Base-by-base conservation (phyloP, 2,329 filamentous ascomycete genomes). In the Fusarium redolens region DNA sequence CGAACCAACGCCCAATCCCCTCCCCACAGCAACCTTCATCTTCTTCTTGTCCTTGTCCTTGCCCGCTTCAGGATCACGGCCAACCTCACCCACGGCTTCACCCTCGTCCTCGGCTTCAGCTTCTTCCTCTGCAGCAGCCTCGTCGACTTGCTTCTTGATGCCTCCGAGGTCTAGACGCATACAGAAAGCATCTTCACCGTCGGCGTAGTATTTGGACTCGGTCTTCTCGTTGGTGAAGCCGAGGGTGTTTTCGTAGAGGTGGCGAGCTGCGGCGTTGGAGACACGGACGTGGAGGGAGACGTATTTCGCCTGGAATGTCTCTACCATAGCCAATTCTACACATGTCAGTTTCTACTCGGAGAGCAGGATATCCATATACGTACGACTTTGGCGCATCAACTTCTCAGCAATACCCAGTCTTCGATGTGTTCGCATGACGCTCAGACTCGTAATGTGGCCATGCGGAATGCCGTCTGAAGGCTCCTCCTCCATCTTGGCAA, bases 401-500 rank as follows among this genome's bases (percentile, higher is more conserved):
- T 97, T 97, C 88, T 99, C 96, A 12, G 96, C 96, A 75, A 99
- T 93, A 0, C 96, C 96, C 67, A 99, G 83, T 61, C 96, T 85
- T 66, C 96, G 87, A 84, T 99, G 96, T 75, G 96, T 99, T 74
- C 96, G 88, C 96, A 98, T 99, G 47, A 99, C 96, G 79, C 92
- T 95, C 79, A 99, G 83, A 76, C 92, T 95, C 50, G 96, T 99
- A 80, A 99, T 98, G 85, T 99, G 96, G 20, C 96, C 96, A 84
- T 98, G 96, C 77, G 92, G 93, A 44, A 98, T 86, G 65, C 95
- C 95, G 82, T 98, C 96, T 68, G 92, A 81, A 12, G 96, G 96
- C 83, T 98, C 96, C 86, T 99, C 96, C 84, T 99, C 96, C 95
- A 99, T 99, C 88, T 99, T 99, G 57, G 96, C 96, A 31, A 99